A percentile compares a stretch with the other conserved stretches of the same genome.
phyloP scores from a whole-genome alignment of 2,329 filamentous ascomycete genomes.

The Fonsecaea pugnacius region DNA sequence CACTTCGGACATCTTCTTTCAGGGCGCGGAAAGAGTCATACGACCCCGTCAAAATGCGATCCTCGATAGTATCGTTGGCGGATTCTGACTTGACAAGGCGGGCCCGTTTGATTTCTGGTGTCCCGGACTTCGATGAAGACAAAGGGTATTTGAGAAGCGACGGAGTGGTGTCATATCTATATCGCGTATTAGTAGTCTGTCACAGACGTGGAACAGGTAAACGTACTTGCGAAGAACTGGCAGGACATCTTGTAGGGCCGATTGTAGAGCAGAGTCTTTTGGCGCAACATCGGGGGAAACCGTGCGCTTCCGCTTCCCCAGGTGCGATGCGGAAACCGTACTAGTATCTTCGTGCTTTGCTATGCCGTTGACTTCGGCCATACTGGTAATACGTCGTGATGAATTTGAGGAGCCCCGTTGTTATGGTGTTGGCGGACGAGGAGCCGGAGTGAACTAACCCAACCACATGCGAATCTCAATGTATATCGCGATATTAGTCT shows the following conservation, averaged over 20 bases:
- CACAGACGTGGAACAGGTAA: not conserved
- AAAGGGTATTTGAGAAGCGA: constrained; percentile 49
- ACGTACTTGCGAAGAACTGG: constrained; percentile 29
- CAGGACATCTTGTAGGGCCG: constrained; percentile 25
- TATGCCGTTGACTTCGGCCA: constrained; percentile 31
- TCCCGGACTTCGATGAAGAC: constrained; percentile 41
- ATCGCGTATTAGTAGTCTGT: constrained; percentile 34
- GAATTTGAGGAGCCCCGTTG: not conserved
- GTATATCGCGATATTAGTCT: constrained; percentile 2
- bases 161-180: constrained; percentile 51
- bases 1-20: constrained; percentile 44
- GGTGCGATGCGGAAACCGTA: constrained; percentile 24
- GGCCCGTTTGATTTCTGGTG: constrained; percentile 50
- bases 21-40: constrained; percentile 50
- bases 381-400: constrained; percentile 15
- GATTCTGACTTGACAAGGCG: constrained; percentile 46
- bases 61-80: constrained; percentile 45
- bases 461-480: constrained; percentile 6
- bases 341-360: constrained; percentile 24
- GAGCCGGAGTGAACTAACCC: not conserved
- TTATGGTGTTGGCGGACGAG: not conserved
- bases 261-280: constrained; percentile 23
- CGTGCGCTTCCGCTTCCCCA: constrained; percentile 37
- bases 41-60: constrained; percentile 44
- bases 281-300: constrained; percentile 30